Conservation (phyloP, 352 stramenopile species). For the Pythium vanterpoolii region DNA sequence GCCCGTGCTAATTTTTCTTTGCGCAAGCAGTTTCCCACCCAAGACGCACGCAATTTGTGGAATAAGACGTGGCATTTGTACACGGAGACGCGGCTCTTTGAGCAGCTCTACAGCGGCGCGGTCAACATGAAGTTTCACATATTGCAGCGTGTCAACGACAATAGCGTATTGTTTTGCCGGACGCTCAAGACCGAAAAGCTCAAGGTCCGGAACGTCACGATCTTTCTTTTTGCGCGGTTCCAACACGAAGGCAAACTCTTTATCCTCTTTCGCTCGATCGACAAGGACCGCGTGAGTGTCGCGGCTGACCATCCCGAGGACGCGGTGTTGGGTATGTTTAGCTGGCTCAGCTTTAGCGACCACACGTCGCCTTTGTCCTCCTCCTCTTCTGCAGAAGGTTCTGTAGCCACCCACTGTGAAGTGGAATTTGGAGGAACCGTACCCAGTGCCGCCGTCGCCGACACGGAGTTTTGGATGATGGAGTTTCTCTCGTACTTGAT, state of each 20-base stretch:
- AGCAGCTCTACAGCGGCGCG: constrained; percentile 32
- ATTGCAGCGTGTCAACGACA: constrained; percentile 33
- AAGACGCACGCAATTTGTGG: constrained; percentile 18
- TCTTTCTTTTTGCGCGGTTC: constrained; percentile 34
- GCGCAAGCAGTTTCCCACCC: constrained; percentile 24
- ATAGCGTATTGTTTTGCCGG: constrained; percentile 31
- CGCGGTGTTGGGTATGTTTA: constrained; percentile 33
- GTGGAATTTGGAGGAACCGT: constrained; percentile 27
- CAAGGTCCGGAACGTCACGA: constrained; percentile 24
- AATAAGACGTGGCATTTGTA: constrained; percentile 26
- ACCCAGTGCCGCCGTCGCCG: constrained; percentile 21
- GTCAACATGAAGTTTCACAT: constrained; percentile 34
- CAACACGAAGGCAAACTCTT: constrained; percentile 20
- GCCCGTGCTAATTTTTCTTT: constrained; percentile 29
- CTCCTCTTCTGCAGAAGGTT: background rate
- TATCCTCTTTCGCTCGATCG: constrained; percentile 35
- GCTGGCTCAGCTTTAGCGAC: constrained; percentile 34
- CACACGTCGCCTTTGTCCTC: background rate
- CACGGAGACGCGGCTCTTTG: constrained; percentile 28
- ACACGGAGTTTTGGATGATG: constrained; percentile 34
- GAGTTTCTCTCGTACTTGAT: constrained; percentile 33
- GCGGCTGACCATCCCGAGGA: constrained; percentile 16
- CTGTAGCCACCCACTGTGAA: background rate
- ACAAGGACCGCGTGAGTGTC: constrained; percentile 24
- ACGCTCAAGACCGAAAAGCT: constrained; percentile 31